Conservation (phyloP, 768 basidiomycete genomes). For the Lactifluus hygrophoroides region DNA sequence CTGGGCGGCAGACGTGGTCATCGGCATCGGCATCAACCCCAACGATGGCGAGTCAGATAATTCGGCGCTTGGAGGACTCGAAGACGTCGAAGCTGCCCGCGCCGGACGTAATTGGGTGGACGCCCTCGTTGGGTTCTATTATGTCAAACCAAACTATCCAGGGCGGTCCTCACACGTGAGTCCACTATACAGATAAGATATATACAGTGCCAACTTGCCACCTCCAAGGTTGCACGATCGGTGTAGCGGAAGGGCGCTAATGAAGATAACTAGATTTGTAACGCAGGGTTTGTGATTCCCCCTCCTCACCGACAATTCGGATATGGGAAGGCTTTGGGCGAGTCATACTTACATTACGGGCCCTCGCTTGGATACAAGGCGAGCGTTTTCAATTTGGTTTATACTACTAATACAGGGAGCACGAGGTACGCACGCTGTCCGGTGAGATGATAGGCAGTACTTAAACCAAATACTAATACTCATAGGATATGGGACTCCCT, state of each 20-base stretch:
- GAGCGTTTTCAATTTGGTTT: slow-evolving; percentile 89
- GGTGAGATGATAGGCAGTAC: neutral
- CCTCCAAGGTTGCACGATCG: neutral
- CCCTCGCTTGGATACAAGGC: slow-evolving; percentile 69
- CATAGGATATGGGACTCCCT: slow-evolving; percentile 75
- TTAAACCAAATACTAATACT: neutral
- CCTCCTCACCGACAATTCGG: slow-evolving; percentile 51
- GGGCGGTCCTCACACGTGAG: slow-evolving; percentile 84
- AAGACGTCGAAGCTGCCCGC: slow-evolving; percentile 37
- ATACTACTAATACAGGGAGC: slow-evolving; percentile 73
- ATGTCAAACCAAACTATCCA: slow-evolving; percentile 87
- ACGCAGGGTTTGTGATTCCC: slow-evolving; percentile 82
- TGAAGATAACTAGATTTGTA: slow-evolving; percentile 54
- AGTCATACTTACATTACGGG: slow-evolving; percentile 73
- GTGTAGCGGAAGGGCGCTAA: neutral
- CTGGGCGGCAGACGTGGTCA: slow-evolving; percentile 66
- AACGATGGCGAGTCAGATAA: neutral
- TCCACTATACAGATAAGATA: slow-evolving; percentile 19
- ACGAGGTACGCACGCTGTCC: slow-evolving; percentile 39
- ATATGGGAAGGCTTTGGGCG: slow-evolving; percentile 64
- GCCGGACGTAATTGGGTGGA: slow-evolving; percentile 53
- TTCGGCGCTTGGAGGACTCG: neutral
- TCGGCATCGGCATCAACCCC: slow-evolving; percentile 41
- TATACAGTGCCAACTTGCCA: too few relatives aligned
- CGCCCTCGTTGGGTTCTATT: slow-evolving; percentile 70